Evolutionary conservation across 176 grass and related monocot genomes (phyloP), one percentile per base, ranked within the genome.

Genomic region (Pharus latifolius): DNA sequence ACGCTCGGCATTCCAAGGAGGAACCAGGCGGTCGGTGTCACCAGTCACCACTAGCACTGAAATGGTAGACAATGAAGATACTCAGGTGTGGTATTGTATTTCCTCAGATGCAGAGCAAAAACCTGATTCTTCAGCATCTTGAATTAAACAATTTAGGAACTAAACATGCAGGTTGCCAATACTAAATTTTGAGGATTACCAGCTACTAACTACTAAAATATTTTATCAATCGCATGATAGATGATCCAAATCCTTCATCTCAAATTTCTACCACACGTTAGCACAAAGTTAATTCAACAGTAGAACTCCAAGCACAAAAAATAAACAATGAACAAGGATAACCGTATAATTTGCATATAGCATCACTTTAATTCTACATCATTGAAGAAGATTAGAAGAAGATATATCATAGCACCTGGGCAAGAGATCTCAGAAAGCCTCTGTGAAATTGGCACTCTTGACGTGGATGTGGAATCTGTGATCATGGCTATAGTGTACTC

Each of bases 21-120:
- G 90, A 65, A 98, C 81, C 40, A 98, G 43, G 13, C 87, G 81
- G 67, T 98, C 95, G 2, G 49, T 93, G 58, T 98, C 87, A 20
- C 95, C 90, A 3, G 87, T 98, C 41, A 98, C 46, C 17, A 98
- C 80, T 56, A 98, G 42, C 74, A 98, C 95, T 98, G 87, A 19
- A 81, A 70, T 49, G 48, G 4, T 40, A 54, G 48, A 26, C 63
- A 24, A 6, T 55, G 2, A 63, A 53, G 9, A 4, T 38, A 9
- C 8, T 38, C 35, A 38, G 35, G 9, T 5, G 6, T n/a, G n/a
- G n/a, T n/a, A n/a, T n/a, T n/a, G n/a, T n/a, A n/a, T n/a, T n/a
- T n/a, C n/a, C n/a, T n/a, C n/a, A n/a, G n/a, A n/a, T n/a, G n/a
- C n/a, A n/a, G n/a, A n/a, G n/a, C n/a, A n/a, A n/a, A n/a, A n/a